Base-by-base conservation (phyloP, 1,284 basidiomycete genomes). In the Anthracocystis panici-leucophaei region DNA sequence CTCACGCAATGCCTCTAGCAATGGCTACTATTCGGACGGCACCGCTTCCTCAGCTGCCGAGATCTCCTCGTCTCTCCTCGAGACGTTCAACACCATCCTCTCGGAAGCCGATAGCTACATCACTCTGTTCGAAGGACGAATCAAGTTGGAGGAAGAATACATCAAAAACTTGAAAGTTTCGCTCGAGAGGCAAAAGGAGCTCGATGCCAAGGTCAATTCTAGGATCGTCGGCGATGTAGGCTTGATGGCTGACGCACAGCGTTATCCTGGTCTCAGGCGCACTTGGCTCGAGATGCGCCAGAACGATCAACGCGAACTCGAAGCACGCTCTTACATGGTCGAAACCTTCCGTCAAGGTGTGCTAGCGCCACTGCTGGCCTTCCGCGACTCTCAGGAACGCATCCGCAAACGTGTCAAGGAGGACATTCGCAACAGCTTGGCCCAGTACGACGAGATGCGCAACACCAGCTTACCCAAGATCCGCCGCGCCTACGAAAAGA, bases 71-170 rank as follows among this genome's bases (percentile, higher is more conserved):
- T 69, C 73, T 9, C 64, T 84, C 16, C 70, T 77, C 33, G 77
- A 79, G 21, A 78, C 79, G 2, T 79, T 83, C 52, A 64, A 72
- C 45, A 69, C 67, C 45, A 70, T 72, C 48, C 64, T 83, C 45
- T 60, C 62, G 18, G 82, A 84, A 60, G 76, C 70, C 1, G 82
- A 84, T 18, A 74, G 78, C 54, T 84, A 84, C 50, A 65, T 82
- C 41, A 63, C 60, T 2, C 65, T 74, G 25, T 81, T 71, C 55
- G 81, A 84, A 49, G 58, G 65, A n/a, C 66, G 82, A 23, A 67
- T 82, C 51, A 78, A 77, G 35, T 51, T 82, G 11, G 83, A 84
- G 62, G 83, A 84, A 41, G 81, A 84, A 25, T 81, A 84, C 64
- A 60, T 82, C 31, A 55, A 57, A 8, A 62, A 57, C 23, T 56